Percentiles rank a stretch among this genome's conserved stretches.
Evolutionary conservation across 2,329 filamentous ascomycete species (phyloP).

Genomic region (Monilinia fructigena): DNA sequence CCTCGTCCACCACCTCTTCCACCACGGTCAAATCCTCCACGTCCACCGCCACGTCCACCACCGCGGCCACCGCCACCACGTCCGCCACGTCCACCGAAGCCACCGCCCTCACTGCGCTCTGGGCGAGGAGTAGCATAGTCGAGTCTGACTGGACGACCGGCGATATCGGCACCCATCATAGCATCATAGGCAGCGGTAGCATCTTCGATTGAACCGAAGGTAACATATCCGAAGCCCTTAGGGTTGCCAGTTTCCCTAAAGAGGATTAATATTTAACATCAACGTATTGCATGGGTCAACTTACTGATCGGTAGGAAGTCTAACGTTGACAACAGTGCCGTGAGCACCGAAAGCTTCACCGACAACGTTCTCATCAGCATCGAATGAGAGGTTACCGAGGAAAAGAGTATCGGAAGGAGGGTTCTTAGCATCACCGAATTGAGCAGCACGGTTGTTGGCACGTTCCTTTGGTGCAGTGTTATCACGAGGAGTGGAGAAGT

Average conservation of each 20-base stretch:
- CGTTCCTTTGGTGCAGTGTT: conserved; percentile 49
- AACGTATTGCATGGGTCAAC: conserved; percentile 26
- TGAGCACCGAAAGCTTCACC: conserved; percentile 62
- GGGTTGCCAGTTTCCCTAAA: conserved; percentile 59
- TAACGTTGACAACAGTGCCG: conserved; percentile 63
- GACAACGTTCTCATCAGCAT: conserved; percentile 63
- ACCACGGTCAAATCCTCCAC: conserved; percentile 42
- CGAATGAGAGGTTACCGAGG: conserved; percentile 70
- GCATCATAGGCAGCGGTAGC: conserved; percentile 61
- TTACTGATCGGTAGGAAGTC: conserved; percentile 65
- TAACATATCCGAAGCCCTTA: conserved; percentile 75
- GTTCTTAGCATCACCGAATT: conserved; percentile 63
- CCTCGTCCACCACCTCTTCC: conserved; percentile 44
- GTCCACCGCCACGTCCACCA: conserved; percentile 36
- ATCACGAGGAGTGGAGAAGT: conserved; percentile 64
- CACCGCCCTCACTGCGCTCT: conserved; percentile 49
- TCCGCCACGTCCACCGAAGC: conserved; percentile 46
- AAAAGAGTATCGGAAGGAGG: conserved; percentile 68
- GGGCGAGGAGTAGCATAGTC: conserved; percentile 64
- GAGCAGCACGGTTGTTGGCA: conserved; percentile 50
- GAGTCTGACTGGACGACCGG: conserved; percentile 63
- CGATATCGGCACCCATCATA: conserved; percentile 62
- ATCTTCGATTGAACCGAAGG: conserved; percentile 66
- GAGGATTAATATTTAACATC: conserved; percentile 33
- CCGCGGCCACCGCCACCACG: conserved; percentile 45